Base-by-base conservation (phyloP, 768 basidiomycete species). In the Amanita rimosa region DNA sequence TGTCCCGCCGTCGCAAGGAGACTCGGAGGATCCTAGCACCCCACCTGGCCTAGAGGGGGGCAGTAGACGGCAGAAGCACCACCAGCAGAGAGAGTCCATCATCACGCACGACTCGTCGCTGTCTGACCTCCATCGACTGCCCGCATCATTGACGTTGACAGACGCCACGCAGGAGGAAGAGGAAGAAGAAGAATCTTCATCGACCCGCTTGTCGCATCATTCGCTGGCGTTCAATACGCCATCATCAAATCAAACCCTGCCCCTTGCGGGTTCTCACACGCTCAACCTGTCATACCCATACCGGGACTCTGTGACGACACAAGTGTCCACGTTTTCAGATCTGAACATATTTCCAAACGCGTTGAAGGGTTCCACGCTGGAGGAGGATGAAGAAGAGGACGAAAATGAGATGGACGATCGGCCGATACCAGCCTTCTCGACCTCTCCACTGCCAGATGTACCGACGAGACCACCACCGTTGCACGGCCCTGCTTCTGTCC, bases 81-180 rank as follows among this genome's bases (percentile, higher is more conserved):
- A n/a, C n/a, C n/a, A n/a, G 22, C 22, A 26, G 1, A 8, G 22
- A 13, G 33, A 36, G 16, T 49, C 48, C 3, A 11, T 49, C 8
- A 14, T 17, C 7, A 34, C 40, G 21, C 14, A 49, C 14, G 40
- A 43, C 14, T 46, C 35, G 13, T 33, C 27, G n/a, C 24, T 48
- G 19, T 48, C 48, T 7, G 48, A 43, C 29, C 31, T 49, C n/a
- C 48, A 49, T 29, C 48, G 19, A n/a, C 40, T 49, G 3, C 48
- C 48, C 4, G 11, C 21, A 4, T 43, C 38, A 17, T 14, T 49
- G 14, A 41, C 47, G 10, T 14, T 22, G 13, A n/a, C 9, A 9
- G 13, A 14, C 29, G 13, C n/a, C 13, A 6, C 16, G 26, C 24
- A 27, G 16, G 41, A 42, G 24, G 41, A 27, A 16, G 41, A 43